Evolutionary conservation across 345 rosid species (phyloP), one percentile per base, ranked within the genome.

Genomic region (Dovyalis caffra): DNA sequence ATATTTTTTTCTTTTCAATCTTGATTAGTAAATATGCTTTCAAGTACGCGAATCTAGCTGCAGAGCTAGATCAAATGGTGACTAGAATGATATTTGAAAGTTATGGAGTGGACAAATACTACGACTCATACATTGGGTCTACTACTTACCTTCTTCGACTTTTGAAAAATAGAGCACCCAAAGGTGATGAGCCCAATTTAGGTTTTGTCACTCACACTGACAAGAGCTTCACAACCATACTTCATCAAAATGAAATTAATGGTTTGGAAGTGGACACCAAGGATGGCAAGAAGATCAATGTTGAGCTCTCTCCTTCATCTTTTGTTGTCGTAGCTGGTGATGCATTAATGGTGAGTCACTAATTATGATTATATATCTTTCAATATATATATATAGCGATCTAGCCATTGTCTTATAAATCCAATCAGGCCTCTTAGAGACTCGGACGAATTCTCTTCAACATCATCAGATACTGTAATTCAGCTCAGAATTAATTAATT

Each of bases 61-160:
- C 80, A 5, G 87, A 81, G 76, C 68, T 91, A 37, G 88, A 91
- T 8, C 76, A 64, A 45, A 77, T 66, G 47, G 89, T 88, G 81
- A 76, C 83, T 62, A 88, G 81, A 63, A 87, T 91, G 97, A 25
- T 88, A 38, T 88, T 83, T 75, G 92, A 90, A 64, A 84, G 92
- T 81, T 90, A 88, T 56, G 89, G 91, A 16, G 71, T 80, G 5
- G 84, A 78, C 65, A 86, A 84, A 53, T 68, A 83, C 51, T 72
- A 77, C 5, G 82, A 82, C n/a, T 51, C 79, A 29, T 83, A 86
- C 62, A 53, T 81, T 1, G 84, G 76, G 18, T 78, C 87, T 2
- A 86, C 85, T 16, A 75, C 76, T 15, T 85, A 87, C 83, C 82
- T 90, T 31, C 77, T 88, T 64, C 85, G 92, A 63, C 75, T 84